Base-by-base conservation (phyloP, 139 green algal genomes). In the Tetradesmus obliquus region DNA sequence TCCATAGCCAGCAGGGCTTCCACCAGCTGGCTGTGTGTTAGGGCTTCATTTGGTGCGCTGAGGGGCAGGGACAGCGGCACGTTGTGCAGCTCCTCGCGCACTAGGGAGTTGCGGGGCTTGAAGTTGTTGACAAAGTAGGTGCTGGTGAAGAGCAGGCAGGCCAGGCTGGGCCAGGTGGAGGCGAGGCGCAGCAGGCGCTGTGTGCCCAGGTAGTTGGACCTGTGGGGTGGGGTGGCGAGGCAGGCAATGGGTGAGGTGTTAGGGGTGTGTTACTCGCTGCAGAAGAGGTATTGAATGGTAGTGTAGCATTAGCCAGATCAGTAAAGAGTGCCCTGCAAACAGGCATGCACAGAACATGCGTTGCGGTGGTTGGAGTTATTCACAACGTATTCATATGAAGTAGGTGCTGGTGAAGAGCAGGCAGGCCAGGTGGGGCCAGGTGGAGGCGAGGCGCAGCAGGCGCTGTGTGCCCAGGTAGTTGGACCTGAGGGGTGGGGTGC, bases 91-190 rank as follows among this genome's bases (percentile, higher is more conserved):
- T 55, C 24, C 60, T 88, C 84, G 5, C 8, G 53, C 2, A 88
- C 84, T 1, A 57, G n/a, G 8, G 55, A 71, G 57, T 88, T 88
- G 55, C 58, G 58, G 8, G 57, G 58, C 22, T 79, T 51, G 58
- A 55, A 79, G 84, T 88, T 88, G 57, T 88, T 88, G 10, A 88
- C 84, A 58, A 79, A 88, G 84, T 88, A 88, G n/a, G 84, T 88
- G 60, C 55, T 79, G n/a, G 57, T 88, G 84, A 58, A 53, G 13
- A 80, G n/a, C 0, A 88, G 62, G 32, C 32, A 51, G 32, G 1
- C 8, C n/a, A 88, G 84, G 58, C 13, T 10, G 0, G 22, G 22
- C 57, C 62, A 71, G 3, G 19, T 51, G 9, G 58, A 24, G 3
- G 55, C 57, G 10, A 88, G n/a, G 19, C 4, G 24, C 58, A 88